Evolutionary conservation across 768 basidiomycete species (phyloP), one percentile per base, ranked within the genome.

Genomic region (Pleurotus giganteus): DNA sequence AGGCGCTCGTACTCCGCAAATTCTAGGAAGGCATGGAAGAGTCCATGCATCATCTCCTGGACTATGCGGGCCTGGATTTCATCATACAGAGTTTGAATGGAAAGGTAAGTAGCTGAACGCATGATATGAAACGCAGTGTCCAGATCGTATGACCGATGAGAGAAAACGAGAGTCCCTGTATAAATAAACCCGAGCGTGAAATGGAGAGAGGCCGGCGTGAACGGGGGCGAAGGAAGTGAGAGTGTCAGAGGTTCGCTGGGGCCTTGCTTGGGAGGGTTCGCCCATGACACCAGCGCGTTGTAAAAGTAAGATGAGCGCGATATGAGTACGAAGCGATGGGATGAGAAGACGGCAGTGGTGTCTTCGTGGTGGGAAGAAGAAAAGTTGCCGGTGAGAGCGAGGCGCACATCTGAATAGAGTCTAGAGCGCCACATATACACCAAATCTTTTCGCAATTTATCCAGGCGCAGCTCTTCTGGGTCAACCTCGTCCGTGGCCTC

Each of bases 361-460:
- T 75, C 80, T 54, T 89, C 87, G 54, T 85, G 84, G 53, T 79
- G 74, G 1, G 77, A 66, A 1, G 84, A 82, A 1, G 81, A 84
- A 61, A 85, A 86, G 55, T 79, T 83, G 45, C 86, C 86, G 0
- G 84, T 81, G 57, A 95, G 81, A 0, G 87, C 80, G 53, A 98
- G 86, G 50, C 88, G 84, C 21, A 96, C 83, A 69, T 98, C 96
- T 2, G 93, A 91, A 67, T 94, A 98, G 15, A 98, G 83, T 46
- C 94, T 85, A 11, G 89, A 91, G 28, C 96, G 76, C 96, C 95
- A 98, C 93, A 94, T 96, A 75, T 88, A 97, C 21, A 95, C 90
- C 26, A 97, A 78, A 65, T 98, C 96, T 69, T 93, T 92, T 57
- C 92, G 84, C 8, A 97, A 82, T 71, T 94, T 91, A 68, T 93